Evolutionary conservation across 441 rosid species (phyloP).

Genomic region (Gossypium davidsonii): DNA sequence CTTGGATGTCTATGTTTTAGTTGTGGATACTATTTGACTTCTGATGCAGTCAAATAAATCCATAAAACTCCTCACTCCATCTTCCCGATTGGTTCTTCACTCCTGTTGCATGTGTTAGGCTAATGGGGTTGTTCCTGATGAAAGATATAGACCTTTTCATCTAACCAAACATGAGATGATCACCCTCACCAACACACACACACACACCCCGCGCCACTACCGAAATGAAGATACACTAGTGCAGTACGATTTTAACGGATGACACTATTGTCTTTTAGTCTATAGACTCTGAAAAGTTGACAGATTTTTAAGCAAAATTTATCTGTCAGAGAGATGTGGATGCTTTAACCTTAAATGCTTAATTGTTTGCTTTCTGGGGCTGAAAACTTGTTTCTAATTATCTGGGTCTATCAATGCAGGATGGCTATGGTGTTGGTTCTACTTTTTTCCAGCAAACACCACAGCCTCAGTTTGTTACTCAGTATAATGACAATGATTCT

Average conservation of each 20-base stretch:
- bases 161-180: not conserved
- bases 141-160: not conserved
- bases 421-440: constrained; percentile 21
- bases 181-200: not conserved
- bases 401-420: constrained; percentile 18
- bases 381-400: not conserved
- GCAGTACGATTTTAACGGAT: not conserved
- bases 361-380: not conserved
- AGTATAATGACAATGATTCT: constrained; percentile 22
- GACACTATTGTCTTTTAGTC: not conserved
- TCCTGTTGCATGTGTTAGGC: not conserved
- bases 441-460: constrained; percentile 23
- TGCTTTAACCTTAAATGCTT: not conserved
- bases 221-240: not conserved
- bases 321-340: not conserved
- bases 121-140: not conserved
- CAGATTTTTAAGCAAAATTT: not conserved
- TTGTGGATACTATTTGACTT: not conserved
- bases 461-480: constrained; percentile 26
- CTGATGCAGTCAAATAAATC: not conserved
- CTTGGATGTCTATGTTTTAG: constrained; percentile 2
- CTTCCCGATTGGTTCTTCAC: not conserved
- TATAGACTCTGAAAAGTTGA: not conserved
- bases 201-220: not conserved
- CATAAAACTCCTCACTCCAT: not conserved